Base-by-base conservation (phyloP, 495 filamentous ascomycete species). In the Venustampulla echinocandica region DNA sequence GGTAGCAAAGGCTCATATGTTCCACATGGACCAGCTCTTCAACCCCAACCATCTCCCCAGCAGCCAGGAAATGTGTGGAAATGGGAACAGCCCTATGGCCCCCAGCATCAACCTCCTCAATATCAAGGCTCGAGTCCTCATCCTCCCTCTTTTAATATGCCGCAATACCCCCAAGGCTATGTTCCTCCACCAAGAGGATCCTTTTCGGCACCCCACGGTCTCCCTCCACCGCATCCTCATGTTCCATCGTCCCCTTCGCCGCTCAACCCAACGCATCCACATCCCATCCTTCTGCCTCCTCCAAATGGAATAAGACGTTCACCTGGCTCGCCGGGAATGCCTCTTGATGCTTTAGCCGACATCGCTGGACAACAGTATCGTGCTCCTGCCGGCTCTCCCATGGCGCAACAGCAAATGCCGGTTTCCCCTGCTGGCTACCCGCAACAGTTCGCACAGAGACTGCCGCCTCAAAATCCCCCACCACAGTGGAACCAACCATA, bases 21-120 rank as follows among this genome's bases (percentile, higher is more conserved):
- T 15, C 49, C 38, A 13, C 44, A 37, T 9, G 22, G 19, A 1
- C 47, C 25, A 9, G 1, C 42, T 6, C 58, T 49, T 11, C 54
- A 56, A 35, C n/a, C n/a, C n/a, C 62, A 53, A 34, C 51, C 52
- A 10, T 20, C 17, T 3, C 53, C 60, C 42, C 51, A 56, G 23
- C 57, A 59, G 21, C 35, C 61, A 21, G 32, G 24, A 15, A 17
- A 30, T 49, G n/a, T n/a, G n/a, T 56, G 69, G 37, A 71, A 69
- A 56, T 74, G 70, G 71, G 73, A 76, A 46, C 68, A 66, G 5
- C 69, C 62, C 6, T 76, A 75, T 38, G 46, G 15, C 14, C 66
- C 56, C 21, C 49, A 40, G 13, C 45, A 52, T 18, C 39, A 52
- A 20, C 43, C 44, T 7, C 44, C 17, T 10, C 47, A 49, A 23